Evolutionary conservation across 2,329 filamentous ascomycete genomes (phyloP), one percentile per base, ranked within the genome.

Genomic region (Hymenoscyphus fraxineus): DNA sequence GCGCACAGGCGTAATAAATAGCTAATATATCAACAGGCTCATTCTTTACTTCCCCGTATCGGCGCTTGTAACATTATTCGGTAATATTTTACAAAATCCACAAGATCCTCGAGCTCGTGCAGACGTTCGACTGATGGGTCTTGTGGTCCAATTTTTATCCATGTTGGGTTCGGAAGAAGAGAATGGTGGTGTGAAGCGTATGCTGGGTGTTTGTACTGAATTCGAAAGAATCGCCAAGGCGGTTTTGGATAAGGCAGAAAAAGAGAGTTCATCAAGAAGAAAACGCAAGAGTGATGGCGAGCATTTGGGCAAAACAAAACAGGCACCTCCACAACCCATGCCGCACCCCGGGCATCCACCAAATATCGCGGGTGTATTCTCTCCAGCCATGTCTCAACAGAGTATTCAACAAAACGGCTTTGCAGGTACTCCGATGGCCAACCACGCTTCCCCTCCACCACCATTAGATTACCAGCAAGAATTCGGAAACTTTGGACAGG

Each of bases 1-100:
- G 15, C 32, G n/a, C 7, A 35, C 27, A 16, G 9, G 6, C 22
- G 13, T 27, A 15, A 56, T 22, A 40, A 19, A 22, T 9, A 19
- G 64, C 76, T 80, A 73, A 79, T 65, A 66, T 13, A 27, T 40
- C 10, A 65, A 57, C 55, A 88, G 86, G 92, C 84, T 99, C 74
- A 92, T 97, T 69, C 81, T 98, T 12, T 99, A 99, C 78, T 99
- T 97, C 78, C 95, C 95, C 0, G 93, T 99, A 9, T 96, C 95
- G 0, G 91, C 95, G 0, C 84, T 98, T 4, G 93, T 99, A 56
- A 98, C 95, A 0, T 80, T 99, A 1, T 99, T 99, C 73, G 93
- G 94, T 65, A 97, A 98, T 73, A 96, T 98, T 58, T 79, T 99
- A 0, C 95, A 99, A 75, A 98, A 98, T 71, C 95, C 95, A 0